phyloP scores from a whole-genome alignment of 768 basidiomycete species.

The Rhodotorula sphaerocarpa region DNA sequence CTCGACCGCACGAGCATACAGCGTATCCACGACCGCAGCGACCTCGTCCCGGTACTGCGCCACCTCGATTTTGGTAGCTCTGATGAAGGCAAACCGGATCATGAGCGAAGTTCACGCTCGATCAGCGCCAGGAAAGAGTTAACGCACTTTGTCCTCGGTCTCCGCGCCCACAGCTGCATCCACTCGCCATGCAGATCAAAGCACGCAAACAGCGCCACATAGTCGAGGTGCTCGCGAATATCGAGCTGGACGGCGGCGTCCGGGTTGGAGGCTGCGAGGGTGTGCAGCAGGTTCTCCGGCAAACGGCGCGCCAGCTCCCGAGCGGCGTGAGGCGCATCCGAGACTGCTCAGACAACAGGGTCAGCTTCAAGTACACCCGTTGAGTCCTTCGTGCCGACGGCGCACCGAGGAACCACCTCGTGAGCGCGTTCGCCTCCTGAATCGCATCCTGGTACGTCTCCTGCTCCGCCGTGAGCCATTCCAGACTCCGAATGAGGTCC shows the following conservation, averaged over 20 bases:
- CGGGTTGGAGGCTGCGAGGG: conserved; percentile 4
- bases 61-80: conserved; percentile 12
- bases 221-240: conserved; percentile 57
- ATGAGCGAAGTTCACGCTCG: background rate
- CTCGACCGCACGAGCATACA: conserved; percentile 26
- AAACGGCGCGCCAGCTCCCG: conserved; percentile 20
- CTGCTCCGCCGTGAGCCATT: conserved; percentile 79
- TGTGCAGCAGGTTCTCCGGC: conserved; percentile 19
- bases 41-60: conserved; percentile 16
- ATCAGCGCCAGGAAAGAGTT: background rate
- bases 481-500: conserved; percentile 72
- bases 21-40: conserved; percentile 23
- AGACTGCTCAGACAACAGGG: conserved; percentile 5
- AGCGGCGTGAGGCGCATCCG: conserved; percentile 20
- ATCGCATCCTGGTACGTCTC: conserved; percentile 69
- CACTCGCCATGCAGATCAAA: conserved; percentile 47
- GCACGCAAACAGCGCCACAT: conserved; percentile 66
- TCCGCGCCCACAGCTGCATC: conserved; percentile 33
- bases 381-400: too few species aligned
- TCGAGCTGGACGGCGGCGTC: conserved; percentile 13
- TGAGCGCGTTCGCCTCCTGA: conserved; percentile 75
- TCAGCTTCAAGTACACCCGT: too few species aligned
- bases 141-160: conserved; percentile 8
- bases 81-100: too few species aligned
- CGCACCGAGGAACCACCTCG: conserved; percentile 82